A percentile compares a stretch with the other conserved stretches of the same genome.
Conservation (phyloP, 2,329 filamentous ascomycete genomes). For the Phaeoacremonium minimum region DNA sequence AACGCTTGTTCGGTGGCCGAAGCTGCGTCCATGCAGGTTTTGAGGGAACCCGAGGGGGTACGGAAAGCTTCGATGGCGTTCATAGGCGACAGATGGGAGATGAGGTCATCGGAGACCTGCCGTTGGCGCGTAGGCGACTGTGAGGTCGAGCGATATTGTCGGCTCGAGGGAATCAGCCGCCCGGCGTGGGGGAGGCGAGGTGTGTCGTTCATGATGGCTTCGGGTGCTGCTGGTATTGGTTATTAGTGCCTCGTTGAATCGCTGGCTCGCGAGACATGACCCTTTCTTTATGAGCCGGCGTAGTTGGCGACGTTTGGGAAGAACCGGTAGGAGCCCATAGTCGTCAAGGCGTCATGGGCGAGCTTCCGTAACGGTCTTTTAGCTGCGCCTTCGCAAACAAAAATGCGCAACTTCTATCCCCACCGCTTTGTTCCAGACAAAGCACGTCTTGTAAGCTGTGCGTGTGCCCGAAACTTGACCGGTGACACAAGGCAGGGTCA, state of each 20-base stretch:
- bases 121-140: constrained; percentile 42
- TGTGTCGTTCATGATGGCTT: constrained; percentile 28
- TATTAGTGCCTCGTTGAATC: constrained; percentile 4
- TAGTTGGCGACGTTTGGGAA: constrained; percentile 8
- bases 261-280: constrained; percentile 9
- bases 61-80: constrained; percentile 58
- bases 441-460: no score
- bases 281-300: constrained; percentile 11
- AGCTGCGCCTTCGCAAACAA: no score
- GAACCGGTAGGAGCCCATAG: constrained; percentile 9
- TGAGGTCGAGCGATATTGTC: constrained; percentile 31
- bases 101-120: constrained; percentile 49
- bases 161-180: constrained; percentile 30
- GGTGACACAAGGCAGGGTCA: no score
- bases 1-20: constrained; percentile 66
- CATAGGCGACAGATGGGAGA: constrained; percentile 56
- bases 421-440: no score
- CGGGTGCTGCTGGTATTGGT: constrained; percentile 2
- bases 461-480: no score
- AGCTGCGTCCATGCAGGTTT: constrained; percentile 57
- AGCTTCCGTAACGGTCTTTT: no score
- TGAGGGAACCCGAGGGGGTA: constrained; percentile 46
- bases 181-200: constrained; percentile 25
- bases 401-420: no score
- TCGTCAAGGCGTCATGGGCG: not conserved